A percentile compares a stretch with the other conserved stretches of the same genome.
Conservation (phyloP, 2,329 filamentous ascomycete genomes). For the Cladobotryum protrusum region DNA sequence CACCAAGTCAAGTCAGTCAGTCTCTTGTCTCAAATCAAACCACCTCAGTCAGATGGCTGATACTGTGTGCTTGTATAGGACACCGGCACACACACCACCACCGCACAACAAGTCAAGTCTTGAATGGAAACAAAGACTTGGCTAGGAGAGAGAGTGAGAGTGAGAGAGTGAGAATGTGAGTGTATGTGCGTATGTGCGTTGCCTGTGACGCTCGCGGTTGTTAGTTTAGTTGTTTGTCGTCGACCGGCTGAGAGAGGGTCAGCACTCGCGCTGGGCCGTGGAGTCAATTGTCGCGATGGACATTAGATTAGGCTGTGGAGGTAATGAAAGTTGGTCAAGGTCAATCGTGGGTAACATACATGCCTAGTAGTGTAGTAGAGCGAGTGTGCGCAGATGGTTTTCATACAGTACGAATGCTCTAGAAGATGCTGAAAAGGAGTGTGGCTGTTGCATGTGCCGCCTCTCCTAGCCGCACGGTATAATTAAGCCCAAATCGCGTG, state of each 20-base stretch:
- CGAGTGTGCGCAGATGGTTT: slow-evolving; percentile 3
- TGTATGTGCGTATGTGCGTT: too few species aligned
- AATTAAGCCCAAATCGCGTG: background rate
- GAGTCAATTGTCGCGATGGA: slow-evolving; percentile 20
- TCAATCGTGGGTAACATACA: slow-evolving; percentile 9
- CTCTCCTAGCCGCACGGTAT: background rate
- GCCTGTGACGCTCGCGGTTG: background rate
- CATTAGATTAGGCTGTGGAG: slow-evolving; percentile 17
- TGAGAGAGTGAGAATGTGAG: background rate
- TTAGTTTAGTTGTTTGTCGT: slow-evolving; percentile 12
- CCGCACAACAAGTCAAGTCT: too few species aligned
- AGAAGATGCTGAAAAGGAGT: slow-evolving; percentile 10
- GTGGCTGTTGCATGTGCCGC: slow-evolving; percentile 1
- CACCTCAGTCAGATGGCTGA: too few species aligned
- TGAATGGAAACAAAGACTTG: background rate
- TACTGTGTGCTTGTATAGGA: too few species aligned
- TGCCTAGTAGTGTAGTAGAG: slow-evolving; percentile 4
- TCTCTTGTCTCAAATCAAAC: too few species aligned
- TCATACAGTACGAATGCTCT: slow-evolving; percentile 12
- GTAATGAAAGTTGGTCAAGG: slow-evolving; percentile 14
- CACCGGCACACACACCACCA: too few species aligned
- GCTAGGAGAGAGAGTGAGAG: background rate
- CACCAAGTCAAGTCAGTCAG: background rate
- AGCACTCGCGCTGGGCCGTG: slow-evolving; percentile 20
- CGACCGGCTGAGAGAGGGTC: slow-evolving; percentile 7